These are phyloP conservation scores for Penicillium argentinense DNA, from an alignment of 495 filamentous ascomycete species.

Conservation along the genomic window DNA sequence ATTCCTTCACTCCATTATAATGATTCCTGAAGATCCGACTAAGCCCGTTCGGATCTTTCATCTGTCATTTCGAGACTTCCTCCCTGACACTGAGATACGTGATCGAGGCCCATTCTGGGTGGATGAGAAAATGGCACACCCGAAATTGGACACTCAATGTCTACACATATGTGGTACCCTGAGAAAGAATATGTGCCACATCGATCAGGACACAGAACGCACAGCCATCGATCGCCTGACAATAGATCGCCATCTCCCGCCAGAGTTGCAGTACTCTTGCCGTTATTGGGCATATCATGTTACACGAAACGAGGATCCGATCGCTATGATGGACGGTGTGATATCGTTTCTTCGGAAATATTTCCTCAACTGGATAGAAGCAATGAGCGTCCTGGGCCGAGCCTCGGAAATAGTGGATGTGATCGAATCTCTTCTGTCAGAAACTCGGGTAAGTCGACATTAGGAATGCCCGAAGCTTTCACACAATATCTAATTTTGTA, in stretches of 20 bases:
- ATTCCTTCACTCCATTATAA: not conserved
- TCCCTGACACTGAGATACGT: not conserved
- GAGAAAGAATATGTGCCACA: constrained; percentile 36
- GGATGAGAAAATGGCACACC: constrained; percentile 1
- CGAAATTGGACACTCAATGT: constrained; percentile 12
- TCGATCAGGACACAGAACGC: constrained; percentile 19
- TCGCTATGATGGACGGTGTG: not conserved
- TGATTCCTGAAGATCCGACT: not conserved
- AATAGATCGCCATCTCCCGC: constrained; percentile 24
- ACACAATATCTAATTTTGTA: not conserved
- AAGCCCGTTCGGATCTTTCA: not conserved
- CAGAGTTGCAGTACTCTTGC: constrained; percentile 38
- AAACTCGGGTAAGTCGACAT: not conserved
- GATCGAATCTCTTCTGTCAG: not conserved
- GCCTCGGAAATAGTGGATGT: not conserved
- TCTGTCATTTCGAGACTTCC: constrained; percentile 11
- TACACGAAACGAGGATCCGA: constrained; percentile 22
- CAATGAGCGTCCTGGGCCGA: not conserved
- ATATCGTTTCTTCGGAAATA: not conserved
- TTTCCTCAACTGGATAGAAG: not conserved
- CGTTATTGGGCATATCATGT: constrained; percentile 25
- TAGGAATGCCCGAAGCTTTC: not conserved
- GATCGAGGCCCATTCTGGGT: constrained; percentile 13
- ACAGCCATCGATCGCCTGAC: constrained; percentile 17
- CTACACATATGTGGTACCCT: constrained; percentile 30